Conservation (phyloP, 768 basidiomycete species). For the Leucogyrophana mollusca region DNA sequence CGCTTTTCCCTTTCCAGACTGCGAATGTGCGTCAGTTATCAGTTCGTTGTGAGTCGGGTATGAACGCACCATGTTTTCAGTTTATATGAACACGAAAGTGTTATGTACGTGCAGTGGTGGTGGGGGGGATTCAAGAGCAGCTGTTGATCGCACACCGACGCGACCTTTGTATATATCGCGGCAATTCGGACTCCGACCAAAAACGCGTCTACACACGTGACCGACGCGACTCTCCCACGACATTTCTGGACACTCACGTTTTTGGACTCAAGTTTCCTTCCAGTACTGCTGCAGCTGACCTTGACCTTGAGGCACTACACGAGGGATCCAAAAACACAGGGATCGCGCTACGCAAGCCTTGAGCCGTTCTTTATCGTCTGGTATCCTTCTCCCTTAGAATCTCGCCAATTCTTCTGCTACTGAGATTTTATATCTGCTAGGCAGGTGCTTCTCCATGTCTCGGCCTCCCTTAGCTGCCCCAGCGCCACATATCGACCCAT, state of each 20-base stretch:
- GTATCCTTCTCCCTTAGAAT: constrained; percentile 6
- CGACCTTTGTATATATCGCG: constrained; percentile 29
- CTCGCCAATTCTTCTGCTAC: constrained; percentile 3
- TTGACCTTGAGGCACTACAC: constrained; percentile 30
- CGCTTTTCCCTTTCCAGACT: constrained; percentile 61
- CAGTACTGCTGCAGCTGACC: background rate
- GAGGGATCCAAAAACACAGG: constrained; percentile 21
- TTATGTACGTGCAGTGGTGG: constrained; percentile 23
- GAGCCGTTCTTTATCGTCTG: constrained; percentile 8
- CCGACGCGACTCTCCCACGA: constrained; percentile 25
- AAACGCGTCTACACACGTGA: constrained; percentile 33
- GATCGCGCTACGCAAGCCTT: constrained; percentile 16
- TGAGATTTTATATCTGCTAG: constrained; percentile 5
- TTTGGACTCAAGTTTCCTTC: constrained; percentile 1
- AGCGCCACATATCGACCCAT: constrained; percentile 38
- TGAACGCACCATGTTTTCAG: constrained; percentile 32
- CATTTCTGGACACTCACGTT: constrained; percentile 16
- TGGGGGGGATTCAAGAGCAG: constrained; percentile 6
- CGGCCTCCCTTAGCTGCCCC: constrained; percentile 30
- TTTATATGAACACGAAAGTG: constrained; percentile 5
- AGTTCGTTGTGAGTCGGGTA: background rate
- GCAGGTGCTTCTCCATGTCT: constrained; percentile 33
- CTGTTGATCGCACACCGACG: background rate
- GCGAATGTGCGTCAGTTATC: constrained; percentile 2
- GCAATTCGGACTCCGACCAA: constrained; percentile 29